Conservation (phyloP, 805 yeast genomes). For the Lachancea sp. region DNA sequence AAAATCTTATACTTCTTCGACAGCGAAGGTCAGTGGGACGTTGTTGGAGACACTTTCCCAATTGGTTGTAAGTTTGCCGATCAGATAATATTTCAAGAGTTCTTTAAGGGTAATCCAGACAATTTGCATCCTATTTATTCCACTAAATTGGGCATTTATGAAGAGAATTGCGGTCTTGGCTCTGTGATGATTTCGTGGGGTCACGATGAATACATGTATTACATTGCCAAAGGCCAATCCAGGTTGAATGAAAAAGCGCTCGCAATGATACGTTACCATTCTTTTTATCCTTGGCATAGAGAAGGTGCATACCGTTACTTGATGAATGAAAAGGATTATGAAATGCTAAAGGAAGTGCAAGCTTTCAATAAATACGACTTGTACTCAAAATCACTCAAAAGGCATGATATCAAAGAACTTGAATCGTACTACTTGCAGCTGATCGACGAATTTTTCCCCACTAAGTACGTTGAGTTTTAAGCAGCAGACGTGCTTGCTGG, state of each 20-base stretch:
- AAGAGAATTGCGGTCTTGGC: constrained; percentile 58
- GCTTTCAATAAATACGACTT: constrained; percentile 64
- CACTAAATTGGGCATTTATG: constrained; percentile 60
- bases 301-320: constrained; percentile 59
- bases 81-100: constrained; percentile 54
- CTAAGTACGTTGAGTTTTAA: constrained; percentile 48
- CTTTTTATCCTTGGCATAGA: constrained; percentile 72
- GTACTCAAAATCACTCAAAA: constrained; percentile 54
- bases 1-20: constrained; percentile 63
- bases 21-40: constrained; percentile 75
- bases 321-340: constrained; percentile 56
- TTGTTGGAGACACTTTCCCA: constrained; percentile 73
- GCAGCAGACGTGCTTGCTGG: constrained; percentile 8
- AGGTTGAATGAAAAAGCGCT: constrained; percentile 58
- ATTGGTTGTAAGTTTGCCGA: constrained; percentile 63
- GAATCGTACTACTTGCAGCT: constrained; percentile 55
- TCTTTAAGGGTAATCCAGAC: constrained; percentile 56
- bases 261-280: constrained; percentile 71
- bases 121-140: constrained; percentile 55
- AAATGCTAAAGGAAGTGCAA: constrained; percentile 56
- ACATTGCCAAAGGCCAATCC: constrained; percentile 58
- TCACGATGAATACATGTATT: constrained; percentile 74
- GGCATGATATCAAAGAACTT: constrained; percentile 43
- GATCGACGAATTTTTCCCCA: constrained; percentile 63
- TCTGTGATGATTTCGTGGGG: constrained; percentile 74